These are phyloP conservation scores for Fomitopsis serialis DNA, from an alignment of 768 basidiomycete species.

Conservation along the genomic window DNA sequence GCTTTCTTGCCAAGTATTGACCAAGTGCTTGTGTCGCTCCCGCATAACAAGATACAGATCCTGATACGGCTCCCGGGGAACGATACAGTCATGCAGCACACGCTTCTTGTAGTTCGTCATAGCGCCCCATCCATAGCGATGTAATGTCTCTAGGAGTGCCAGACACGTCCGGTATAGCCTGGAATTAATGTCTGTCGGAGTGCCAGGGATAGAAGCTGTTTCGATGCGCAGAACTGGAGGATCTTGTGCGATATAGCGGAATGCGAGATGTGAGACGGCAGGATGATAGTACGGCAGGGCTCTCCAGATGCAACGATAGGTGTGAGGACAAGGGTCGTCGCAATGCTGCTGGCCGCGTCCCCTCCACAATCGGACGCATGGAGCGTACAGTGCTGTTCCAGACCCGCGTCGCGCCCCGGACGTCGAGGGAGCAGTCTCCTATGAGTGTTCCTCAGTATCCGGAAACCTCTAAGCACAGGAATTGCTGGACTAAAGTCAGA, in stretches of 20 bases:
- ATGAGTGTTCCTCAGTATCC: constrained; percentile 48
- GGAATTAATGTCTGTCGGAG: constrained; percentile 46
- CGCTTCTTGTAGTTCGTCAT: constrained; percentile 83
- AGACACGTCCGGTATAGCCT: constrained; percentile 79
- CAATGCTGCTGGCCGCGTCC: neutral
- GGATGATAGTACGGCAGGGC: constrained; percentile 90
- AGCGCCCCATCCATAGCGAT: constrained; percentile 86
- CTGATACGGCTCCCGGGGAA: constrained; percentile 76
- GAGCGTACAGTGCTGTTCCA: constrained; percentile 80
- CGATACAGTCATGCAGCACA: constrained; percentile 74
- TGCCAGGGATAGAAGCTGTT: constrained; percentile 41
- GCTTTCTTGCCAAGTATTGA: constrained; percentile 70
- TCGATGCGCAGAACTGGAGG: constrained; percentile 47
- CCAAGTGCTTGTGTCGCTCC: constrained; percentile 73
- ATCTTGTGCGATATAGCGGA: constrained; percentile 51
- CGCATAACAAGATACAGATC: constrained; percentile 88
- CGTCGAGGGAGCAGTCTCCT: constrained; percentile 72
- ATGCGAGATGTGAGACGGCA: constrained; percentile 70
- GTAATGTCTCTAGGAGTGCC: constrained; percentile 74
- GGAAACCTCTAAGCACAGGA: constrained; percentile 34
- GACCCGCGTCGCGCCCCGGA: constrained; percentile 64
- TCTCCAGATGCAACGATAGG: constrained; percentile 44
- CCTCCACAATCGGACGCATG: constrained; percentile 32
- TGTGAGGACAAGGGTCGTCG: constrained; percentile 48
- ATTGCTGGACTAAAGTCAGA: constrained; percentile 20